Evolutionary conservation across 805 yeast species (phyloP), one percentile per base, ranked within the genome.

Genomic region (Monosporozyma unispora): DNA sequence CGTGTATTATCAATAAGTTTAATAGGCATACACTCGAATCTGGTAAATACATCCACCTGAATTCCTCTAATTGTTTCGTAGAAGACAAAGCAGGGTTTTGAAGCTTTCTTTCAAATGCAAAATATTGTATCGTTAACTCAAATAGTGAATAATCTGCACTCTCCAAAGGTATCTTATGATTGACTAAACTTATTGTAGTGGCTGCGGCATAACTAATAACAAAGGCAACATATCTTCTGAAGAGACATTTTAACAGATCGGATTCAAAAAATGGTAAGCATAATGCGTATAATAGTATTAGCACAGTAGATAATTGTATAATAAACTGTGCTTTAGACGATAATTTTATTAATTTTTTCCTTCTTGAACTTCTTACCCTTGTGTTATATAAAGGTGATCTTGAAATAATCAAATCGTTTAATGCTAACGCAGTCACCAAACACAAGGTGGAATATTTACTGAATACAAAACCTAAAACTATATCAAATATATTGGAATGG

Each of bases 1-100:
- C 2, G 52, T 88, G 95, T 44, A 81, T 75, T 16, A 76, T 66
- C 10, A 82, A 53, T 55, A 87, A 90, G 51, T 79, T 79, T 1
- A 74, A 50, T 1, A 84, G 62, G 53, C 84, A 81, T 54, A 80
- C 75, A 8, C 79, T 52, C 16, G 81, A 74, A 3, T 61, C 63
- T 9, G 50, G 43, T 8, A 39, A 14, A 39, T 39, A 39, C 9
- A 39, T 8, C 42, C 42, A 39, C 11, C 25, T 39, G 22, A 21
- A 39, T 21, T 39, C 27, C 21, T 9, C 42, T 21, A 39, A 12
- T 11, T 39, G 42, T 21, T 21, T 21, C 14, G 12, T 9, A 21
- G 42, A 27, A 10, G 42, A 39, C 1, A 21, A 21, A 11, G 42
- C 21, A 11, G 42, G 42, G 12, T 39, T n/a, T 14, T 12, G 7